Conservation (phyloP, 2,329 filamentous ascomycete genomes). For the Allantophomopsis lycopodina region DNA sequence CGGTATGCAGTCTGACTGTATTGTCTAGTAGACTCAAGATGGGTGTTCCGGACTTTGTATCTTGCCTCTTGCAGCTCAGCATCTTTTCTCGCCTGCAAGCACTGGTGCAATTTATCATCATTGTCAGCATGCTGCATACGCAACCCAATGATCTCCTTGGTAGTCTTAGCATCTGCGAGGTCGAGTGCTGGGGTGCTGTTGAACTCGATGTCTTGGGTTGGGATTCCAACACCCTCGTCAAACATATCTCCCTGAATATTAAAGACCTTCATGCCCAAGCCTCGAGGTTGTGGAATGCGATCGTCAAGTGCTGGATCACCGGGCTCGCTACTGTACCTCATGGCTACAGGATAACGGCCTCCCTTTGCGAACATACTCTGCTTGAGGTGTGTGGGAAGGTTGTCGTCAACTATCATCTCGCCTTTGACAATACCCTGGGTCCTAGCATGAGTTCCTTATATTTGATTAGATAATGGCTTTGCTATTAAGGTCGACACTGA, state of each 20-base stretch:
- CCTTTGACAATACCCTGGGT: conserved; percentile 33
- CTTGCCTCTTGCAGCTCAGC: conserved; percentile 23
- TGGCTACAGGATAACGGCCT: conserved; percentile 18
- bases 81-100: conserved; percentile 23
- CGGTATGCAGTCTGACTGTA: conserved; percentile 33
- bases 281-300: conserved; percentile 27
- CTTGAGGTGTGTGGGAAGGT: conserved; percentile 27
- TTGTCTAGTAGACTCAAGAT: conserved; percentile 21
- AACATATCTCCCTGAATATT: conserved; percentile 28
- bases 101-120: conserved; percentile 24
- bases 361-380: conserved; percentile 22
- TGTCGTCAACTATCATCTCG: conserved; percentile 24
- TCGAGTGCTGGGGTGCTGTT: conserved; percentile 32
- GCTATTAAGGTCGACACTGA: background rate
- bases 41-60: conserved; percentile 24
- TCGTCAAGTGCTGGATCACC: conserved; percentile 25
- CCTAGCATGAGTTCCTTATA: conserved; percentile 26
- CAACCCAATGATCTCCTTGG: conserved; percentile 27
- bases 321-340: conserved; percentile 23
- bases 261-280: conserved; percentile 34
- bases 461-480: background rate
- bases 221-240: conserved; percentile 19
- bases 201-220: conserved; percentile 29
- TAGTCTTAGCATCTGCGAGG: conserved; percentile 28
- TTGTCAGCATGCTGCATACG: conserved; percentile 23